A percentile compares a stretch with the other conserved stretches of the same genome.
These are phyloP conservation scores for Tuber indicum DNA, from an alignment of 495 filamentous ascomycete genomes.

Conservation along the genomic window DNA sequence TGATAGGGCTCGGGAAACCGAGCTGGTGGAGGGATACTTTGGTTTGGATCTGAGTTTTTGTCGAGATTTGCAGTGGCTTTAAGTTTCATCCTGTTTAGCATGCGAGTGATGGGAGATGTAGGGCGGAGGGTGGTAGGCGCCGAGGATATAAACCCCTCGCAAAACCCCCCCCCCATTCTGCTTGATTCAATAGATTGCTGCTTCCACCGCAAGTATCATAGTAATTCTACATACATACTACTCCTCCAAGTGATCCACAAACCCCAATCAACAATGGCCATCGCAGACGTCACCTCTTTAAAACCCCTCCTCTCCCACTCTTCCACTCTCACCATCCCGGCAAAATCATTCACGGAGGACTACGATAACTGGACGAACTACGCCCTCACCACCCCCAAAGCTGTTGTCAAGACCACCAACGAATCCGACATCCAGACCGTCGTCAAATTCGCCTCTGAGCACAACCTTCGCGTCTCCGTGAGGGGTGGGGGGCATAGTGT, in stretches of 20 bases:
- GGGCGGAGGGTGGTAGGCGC: background rate
- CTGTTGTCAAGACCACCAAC: background rate
- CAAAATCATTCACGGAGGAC: background rate
- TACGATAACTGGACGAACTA: background rate
- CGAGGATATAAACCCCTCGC: background rate
- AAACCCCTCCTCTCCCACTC: background rate
- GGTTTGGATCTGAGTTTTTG: background rate
- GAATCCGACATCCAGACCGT: background rate
- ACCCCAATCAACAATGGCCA: background rate
- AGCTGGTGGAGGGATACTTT: background rate
- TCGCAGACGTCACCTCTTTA: background rate
- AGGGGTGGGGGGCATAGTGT: constrained; percentile 21
- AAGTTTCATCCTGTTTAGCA: too few species aligned
- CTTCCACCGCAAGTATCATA: background rate
- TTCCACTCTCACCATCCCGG: background rate
- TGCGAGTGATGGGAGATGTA: background rate
- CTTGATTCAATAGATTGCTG: background rate
- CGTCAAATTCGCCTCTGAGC: background rate
- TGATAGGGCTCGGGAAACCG: background rate
- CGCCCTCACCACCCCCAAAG: background rate
- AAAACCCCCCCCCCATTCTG: background rate
- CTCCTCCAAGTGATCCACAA: background rate
- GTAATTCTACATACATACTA: background rate
- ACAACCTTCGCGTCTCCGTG: constrained; percentile 3
- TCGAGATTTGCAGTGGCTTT: background rate